phyloP scores from a whole-genome alignment of 306 rosid genomes.

The Ceratonia siliqua region DNA sequence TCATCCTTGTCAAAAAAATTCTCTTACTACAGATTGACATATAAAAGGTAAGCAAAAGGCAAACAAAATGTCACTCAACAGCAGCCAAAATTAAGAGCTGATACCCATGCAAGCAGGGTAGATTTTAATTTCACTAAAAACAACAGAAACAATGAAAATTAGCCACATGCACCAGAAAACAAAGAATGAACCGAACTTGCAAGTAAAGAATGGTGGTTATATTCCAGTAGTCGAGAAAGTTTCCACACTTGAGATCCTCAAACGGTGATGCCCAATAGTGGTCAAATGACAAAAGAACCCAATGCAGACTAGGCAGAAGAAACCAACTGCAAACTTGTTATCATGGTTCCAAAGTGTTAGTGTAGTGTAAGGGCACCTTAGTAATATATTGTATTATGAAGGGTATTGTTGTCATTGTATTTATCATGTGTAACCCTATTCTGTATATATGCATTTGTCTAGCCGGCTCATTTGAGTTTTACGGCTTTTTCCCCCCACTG shows the following conservation, averaged over 20 bases:
- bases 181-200: not conserved
- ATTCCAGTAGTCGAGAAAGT: not conserved
- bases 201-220: not conserved
- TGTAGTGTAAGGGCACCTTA: too few relatives aligned
- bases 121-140: conserved; percentile 2
- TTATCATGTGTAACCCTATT: too few relatives aligned
- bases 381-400: too few relatives aligned
- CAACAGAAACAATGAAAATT: not conserved
- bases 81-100: not conserved
- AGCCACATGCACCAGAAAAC: not conserved
- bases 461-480: too few relatives aligned
- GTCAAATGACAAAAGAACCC: not conserved
- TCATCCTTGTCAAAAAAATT: not conserved
- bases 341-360: not conserved
- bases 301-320: conserved; percentile 3
- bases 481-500: too few relatives aligned
- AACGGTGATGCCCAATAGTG: not conserved
- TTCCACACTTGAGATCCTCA: not conserved
- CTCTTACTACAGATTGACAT: not conserved
- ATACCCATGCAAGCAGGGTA: not conserved
- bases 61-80: not conserved
- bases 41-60: conserved; percentile 21
- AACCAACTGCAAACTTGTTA: not conserved
- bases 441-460: too few relatives aligned
- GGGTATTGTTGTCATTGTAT: too few relatives aligned